Percentiles rank a stretch among this genome's conserved stretches.
These are phyloP conservation scores for Thermothielavioides terrestris DNA, from an alignment of 495 filamentous ascomycete genomes.

Conservation along the genomic window DNA sequence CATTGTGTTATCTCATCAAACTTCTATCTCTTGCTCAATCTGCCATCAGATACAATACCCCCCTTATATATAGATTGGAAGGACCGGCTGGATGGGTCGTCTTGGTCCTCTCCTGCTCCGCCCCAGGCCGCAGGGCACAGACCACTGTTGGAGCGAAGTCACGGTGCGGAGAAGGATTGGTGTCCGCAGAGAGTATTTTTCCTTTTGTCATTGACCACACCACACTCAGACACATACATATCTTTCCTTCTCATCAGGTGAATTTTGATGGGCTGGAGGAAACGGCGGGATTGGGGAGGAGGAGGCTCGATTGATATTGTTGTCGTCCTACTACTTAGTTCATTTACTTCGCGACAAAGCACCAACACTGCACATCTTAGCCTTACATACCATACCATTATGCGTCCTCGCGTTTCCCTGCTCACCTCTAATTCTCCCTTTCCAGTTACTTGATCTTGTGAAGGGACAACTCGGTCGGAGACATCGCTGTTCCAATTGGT, in stretches of 20 bases:
- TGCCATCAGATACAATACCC: constrained; percentile 7
- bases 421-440: no score
- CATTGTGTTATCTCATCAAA: neutral
- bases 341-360: no score
- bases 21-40: constrained; percentile 3
- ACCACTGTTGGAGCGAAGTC: no score
- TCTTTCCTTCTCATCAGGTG: neutral
- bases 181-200: neutral
- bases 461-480: no score
- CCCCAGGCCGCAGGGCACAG: neutral
- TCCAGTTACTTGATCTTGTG: no score
- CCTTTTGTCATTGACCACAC: neutral
- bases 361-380: no score
- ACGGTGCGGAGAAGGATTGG: neutral
- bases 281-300: neutral
- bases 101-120: neutral
- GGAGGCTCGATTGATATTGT: neutral
- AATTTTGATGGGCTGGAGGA: neutral
- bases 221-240: neutral
- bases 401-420: no score
- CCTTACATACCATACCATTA: no score
- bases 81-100: neutral
- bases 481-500: no score
- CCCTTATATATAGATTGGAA: constrained; percentile 10
- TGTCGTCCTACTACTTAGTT: neutral